phyloP scores from a whole-genome alignment of 768 basidiomycete species.

The Psilocybe cubensis region DNA sequence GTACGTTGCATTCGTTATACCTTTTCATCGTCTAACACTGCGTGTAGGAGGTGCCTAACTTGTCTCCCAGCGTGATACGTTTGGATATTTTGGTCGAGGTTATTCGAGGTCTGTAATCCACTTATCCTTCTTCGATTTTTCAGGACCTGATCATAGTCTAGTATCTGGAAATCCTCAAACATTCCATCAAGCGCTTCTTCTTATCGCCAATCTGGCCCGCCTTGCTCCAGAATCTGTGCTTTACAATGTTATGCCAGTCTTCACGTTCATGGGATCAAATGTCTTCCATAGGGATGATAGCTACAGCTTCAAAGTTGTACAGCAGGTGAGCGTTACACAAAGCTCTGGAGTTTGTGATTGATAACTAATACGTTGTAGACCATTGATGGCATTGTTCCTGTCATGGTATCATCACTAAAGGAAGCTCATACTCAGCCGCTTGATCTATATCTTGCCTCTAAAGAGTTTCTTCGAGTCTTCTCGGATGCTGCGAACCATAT shows the following conservation, averaged over 20 bases:
- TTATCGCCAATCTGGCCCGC: constrained; percentile 83
- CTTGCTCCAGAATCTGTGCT: constrained; percentile 90
- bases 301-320: constrained; percentile 94
- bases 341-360: not conserved
- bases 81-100: constrained; percentile 88
- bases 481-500: constrained; percentile 92
- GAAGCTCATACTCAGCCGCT: constrained; percentile 53
- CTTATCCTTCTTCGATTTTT: not conserved
- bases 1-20: constrained; percentile 40
- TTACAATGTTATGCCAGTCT: constrained; percentile 96
- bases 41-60: constrained; percentile 54
- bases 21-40: not conserved
- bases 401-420: constrained; percentile 84
- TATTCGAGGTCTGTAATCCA: constrained; percentile 62
- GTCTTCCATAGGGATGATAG: constrained; percentile 96
- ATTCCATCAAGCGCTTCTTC: constrained; percentile 87
- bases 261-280: constrained; percentile 99
- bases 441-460: constrained; percentile 68
- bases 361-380: constrained; percentile 54
- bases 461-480: constrained; percentile 88
- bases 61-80: constrained; percentile 63
- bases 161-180: constrained; percentile 93
- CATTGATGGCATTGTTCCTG: constrained; percentile 90
- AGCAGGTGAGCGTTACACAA: constrained; percentile 61
- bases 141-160: constrained; percentile 29